Conservation (phyloP, 2,329 filamentous ascomycete species). For the Spiromastix sp. region DNA sequence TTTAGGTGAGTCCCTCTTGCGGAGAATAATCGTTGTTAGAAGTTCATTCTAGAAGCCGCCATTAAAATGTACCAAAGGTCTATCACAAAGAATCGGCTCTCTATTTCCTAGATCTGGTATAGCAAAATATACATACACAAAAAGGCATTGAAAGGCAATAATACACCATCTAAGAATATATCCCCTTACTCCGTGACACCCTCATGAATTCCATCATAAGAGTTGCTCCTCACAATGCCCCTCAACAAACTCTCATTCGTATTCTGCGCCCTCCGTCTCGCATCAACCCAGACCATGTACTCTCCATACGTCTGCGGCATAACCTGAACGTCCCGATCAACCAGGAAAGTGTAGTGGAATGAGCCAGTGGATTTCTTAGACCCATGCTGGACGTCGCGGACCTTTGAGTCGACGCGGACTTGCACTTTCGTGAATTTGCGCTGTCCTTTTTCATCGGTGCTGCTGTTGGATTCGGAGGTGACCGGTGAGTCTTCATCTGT, state of each 20-base stretch:
- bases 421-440: conserved; percentile 53
- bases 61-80: too few species aligned
- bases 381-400: conserved; percentile 61
- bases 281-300: conserved; percentile 57
- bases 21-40: too few species aligned
- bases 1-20: too few species aligned
- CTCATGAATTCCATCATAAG: conserved; percentile 23
- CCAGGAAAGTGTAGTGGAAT: conserved; percentile 66
- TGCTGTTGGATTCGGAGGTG: conserved; percentile 11
- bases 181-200: conserved; percentile 27
- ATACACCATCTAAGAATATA: background rate
- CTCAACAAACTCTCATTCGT: conserved; percentile 34
- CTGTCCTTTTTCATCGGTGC: conserved; percentile 25
- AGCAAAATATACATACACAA: too few species aligned
- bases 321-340: conserved; percentile 54
- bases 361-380: conserved; percentile 58
- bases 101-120: too few species aligned
- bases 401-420: conserved; percentile 61
- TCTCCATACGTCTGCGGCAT: conserved; percentile 55
- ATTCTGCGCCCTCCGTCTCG: conserved; percentile 44
- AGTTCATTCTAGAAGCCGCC: too few species aligned
- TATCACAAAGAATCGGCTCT: too few species aligned
- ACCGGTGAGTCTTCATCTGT: conserved; percentile 44
- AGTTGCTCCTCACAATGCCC: conserved; percentile 22
- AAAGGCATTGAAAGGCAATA: too few species aligned